A percentile compares a stretch with the other conserved stretches of the same genome.
Evolutionary conservation across 495 filamentous ascomycete genomes (phyloP).

Genomic region (Cairneyella variabilis): DNA sequence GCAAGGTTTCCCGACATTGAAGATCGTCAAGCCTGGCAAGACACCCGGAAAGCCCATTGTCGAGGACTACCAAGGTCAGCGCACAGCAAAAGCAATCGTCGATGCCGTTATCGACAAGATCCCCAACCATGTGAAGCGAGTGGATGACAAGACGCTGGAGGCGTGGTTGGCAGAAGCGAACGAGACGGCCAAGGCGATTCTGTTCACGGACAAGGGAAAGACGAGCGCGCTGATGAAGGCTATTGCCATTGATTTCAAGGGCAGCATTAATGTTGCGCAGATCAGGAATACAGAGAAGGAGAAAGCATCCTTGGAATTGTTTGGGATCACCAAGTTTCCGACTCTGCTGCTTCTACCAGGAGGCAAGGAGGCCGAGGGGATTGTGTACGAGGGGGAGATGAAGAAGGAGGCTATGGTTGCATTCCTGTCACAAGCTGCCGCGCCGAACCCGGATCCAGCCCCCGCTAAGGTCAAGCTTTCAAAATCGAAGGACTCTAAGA

Average conservation of each 20-base stretch:
- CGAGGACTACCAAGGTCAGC: conserved; percentile 86
- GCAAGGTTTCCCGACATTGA: conserved; percentile 93
- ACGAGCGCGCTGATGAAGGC: conserved; percentile 78
- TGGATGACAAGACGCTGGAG: conserved; percentile 76
- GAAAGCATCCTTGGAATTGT: conserved; percentile 62
- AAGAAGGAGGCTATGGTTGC: conserved; percentile 78
- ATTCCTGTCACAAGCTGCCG: conserved; percentile 75
- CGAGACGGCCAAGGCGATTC: conserved; percentile 75
- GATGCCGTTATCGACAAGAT: conserved; percentile 83
- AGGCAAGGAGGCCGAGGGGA: conserved; percentile 56
- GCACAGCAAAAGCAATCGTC: conserved; percentile 80
- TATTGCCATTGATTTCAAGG: conserved; percentile 89
- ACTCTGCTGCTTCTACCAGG: conserved; percentile 78
- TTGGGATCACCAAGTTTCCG: conserved; percentile 74
- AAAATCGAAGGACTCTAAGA: conserved; percentile 48
- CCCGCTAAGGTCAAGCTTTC: conserved; percentile 48
- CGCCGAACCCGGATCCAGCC: conserved; percentile 70
- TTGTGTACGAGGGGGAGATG: conserved; percentile 79
- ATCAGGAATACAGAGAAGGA: conserved; percentile 71
- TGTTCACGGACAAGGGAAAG: conserved; percentile 93
- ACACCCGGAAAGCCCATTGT: conserved; percentile 77
- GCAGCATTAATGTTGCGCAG: conserved; percentile 75
- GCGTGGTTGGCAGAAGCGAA: conserved; percentile 70
- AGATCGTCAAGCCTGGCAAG: conserved; percentile 84
- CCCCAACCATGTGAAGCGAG: conserved; percentile 81